Evolutionary conservation across 2,329 filamentous ascomycete species (phyloP).

Genomic region (Fusarium hainanense): DNA sequence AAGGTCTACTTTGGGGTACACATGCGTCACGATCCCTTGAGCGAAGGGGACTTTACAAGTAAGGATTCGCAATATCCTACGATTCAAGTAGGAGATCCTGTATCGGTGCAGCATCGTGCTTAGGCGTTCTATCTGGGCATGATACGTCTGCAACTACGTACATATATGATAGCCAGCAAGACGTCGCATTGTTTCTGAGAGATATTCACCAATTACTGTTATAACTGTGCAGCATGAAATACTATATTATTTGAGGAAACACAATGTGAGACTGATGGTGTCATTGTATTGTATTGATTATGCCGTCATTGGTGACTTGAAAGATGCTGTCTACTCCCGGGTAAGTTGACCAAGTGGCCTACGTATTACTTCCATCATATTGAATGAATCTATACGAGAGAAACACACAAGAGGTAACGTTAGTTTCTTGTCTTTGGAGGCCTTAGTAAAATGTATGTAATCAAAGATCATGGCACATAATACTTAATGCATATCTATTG

Average conservation of each 20-base stretch:
- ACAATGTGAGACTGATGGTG: not conserved
- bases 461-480: not conserved
- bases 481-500: not conserved
- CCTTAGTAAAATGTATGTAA: not conserved
- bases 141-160: not conserved
- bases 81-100: slow-evolving; percentile 63
- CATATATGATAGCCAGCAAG: not conserved
- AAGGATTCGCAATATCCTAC: slow-evolving; percentile 50
- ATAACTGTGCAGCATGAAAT: not conserved
- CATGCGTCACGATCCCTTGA: slow-evolving; percentile 62
- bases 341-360: not conserved
- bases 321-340: not conserved
- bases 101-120: slow-evolving; percentile 40
- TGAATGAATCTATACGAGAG: not conserved
- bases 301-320: not conserved
- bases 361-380: not conserved
- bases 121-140: not conserved
- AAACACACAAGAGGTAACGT: not conserved
- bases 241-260: not conserved
- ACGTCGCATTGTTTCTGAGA: not conserved
- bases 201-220: not conserved
- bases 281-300: too few species aligned
- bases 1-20: slow-evolving; percentile 93
- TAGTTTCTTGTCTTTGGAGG: not conserved
- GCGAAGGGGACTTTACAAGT: not conserved